Evolutionary conservation across 2,329 filamentous ascomycete genomes (phyloP), one percentile per base, ranked within the genome.

Genomic region (Pseudocercospora cruenta): DNA sequence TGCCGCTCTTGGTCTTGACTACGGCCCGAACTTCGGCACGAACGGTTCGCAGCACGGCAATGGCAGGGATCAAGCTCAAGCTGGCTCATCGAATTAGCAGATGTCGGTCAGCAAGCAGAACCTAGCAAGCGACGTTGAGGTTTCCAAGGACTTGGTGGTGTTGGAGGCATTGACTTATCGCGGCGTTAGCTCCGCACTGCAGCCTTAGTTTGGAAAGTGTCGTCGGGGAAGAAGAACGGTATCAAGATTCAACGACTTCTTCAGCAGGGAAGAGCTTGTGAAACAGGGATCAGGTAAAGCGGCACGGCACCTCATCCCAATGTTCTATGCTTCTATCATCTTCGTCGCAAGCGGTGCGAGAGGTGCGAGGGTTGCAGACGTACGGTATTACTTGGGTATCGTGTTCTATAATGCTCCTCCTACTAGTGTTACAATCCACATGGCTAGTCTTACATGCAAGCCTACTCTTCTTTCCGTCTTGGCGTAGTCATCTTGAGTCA

Each of bases 391-490:
- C 10, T 59, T 24, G 22, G 19, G 21, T 31, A 16, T n/a, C 39
- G n/a, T 36, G 36, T 45, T 43, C 77, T 82, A 97, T 76, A 98
- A 82, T n/a, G 93, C 93, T 14, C 94, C 94, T 0, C 94, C 94
- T 7, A 97, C 86, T 36, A 92, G 82, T 72, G 88, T 87, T 4
- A 97, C 94, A 64, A 97, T 91, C 93, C 92, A 96, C 93, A 98
- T 97, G 3, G 93, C 92, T 67, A 96, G 79, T 66, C 92, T 84
- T 45, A 99, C 95, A 77, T 93, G 90, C 75, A 96, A 82, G 0
- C 93, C 89, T 0, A 98, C 95, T 65, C 92, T 88, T 67, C 95
- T 85, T 76, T 99, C 95, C 5, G 87, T 88, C 73, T 83, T 90
- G 60, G 90, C 87, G 78, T 97, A 90, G 78, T 97, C 94, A 63